A percentile compares a stretch with the other conserved stretches of the same genome.
Conservation (phyloP, 163 green algal genomes). For the Scenedesmus sp. region DNA sequence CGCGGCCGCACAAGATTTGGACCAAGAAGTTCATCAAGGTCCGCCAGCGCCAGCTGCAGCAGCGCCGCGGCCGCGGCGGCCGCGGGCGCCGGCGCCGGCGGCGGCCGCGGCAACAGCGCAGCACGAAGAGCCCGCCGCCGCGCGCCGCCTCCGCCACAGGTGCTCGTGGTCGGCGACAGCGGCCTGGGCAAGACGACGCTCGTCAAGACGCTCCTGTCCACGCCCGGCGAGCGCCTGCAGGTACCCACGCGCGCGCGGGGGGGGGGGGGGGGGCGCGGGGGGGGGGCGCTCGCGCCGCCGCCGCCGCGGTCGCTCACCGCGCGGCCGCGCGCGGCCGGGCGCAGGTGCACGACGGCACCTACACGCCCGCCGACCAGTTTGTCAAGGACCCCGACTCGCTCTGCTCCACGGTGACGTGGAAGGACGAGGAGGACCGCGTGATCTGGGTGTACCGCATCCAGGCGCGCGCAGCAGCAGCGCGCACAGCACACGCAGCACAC, state of each 20-base stretch:
- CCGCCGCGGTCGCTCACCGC: neutral
- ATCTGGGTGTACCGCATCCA: conserved; percentile 79
- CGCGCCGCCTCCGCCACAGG: conserved; percentile 29
- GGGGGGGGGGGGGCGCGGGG: neutral
- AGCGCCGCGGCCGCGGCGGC: too few species aligned
- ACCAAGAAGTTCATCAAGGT: conserved; percentile 68
- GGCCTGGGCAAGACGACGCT: conserved; percentile 84
- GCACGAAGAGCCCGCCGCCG: too few species aligned
- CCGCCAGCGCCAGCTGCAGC: too few species aligned
- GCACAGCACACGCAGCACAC: too few species aligned
- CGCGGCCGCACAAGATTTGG: conserved; percentile 76
- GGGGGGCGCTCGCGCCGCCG: neutral
- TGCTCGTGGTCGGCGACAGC: conserved; percentile 76
- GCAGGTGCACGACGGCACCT: conserved; percentile 78
- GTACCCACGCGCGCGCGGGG: conserved; percentile 33
- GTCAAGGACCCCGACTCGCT: conserved; percentile 72
- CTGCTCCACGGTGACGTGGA: conserved; percentile 75
- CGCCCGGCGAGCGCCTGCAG: conserved; percentile 63
- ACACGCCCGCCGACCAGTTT: conserved; percentile 76
- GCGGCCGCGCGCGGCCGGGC: too few species aligned
- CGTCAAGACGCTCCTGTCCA: conserved; percentile 69
- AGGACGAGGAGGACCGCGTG: conserved; percentile 77
- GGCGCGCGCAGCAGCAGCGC: too few species aligned
- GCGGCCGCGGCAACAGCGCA: too few species aligned
- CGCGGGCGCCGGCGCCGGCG: too few species aligned